A percentile compares a stretch with the other conserved stretches of the same genome.
phyloP scores from a whole-genome alignment of 768 basidiomycete genomes.

The Mycena belliarum region DNA sequence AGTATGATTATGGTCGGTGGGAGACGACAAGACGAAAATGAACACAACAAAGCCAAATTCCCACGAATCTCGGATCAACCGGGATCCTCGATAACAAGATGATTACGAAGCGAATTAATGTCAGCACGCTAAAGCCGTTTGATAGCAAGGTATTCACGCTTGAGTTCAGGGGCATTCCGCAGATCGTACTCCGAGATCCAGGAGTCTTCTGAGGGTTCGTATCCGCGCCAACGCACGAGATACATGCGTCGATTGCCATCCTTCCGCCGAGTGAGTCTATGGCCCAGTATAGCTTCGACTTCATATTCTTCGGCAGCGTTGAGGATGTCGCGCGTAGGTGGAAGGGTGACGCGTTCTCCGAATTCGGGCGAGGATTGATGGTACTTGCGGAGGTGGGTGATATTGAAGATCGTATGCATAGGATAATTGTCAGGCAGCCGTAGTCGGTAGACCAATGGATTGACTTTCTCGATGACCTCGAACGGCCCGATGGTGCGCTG shows the following conservation, averaged over 20 bases:
- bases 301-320: conserved; percentile 20
- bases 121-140: not conserved
- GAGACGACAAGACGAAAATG: no score
- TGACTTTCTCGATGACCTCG: conserved; percentile 17
- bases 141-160: conserved; percentile 13
- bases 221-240: not conserved
- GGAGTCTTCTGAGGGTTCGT: conserved; percentile 24
- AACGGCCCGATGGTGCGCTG: conserved; percentile 6
- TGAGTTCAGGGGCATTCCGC: conserved; percentile 23
- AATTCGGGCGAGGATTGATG: conserved; percentile 13
- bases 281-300: conserved; percentile 20
- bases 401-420: conserved; percentile 27
- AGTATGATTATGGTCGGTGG: no score
- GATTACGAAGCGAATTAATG: not conserved
- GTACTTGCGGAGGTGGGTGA: conserved; percentile 27
- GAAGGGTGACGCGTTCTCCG: conserved; percentile 14
- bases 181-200: conserved; percentile 26
- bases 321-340: conserved; percentile 21
- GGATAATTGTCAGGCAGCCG: conserved; percentile 27
- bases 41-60: no score
- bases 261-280: conserved; percentile 1
- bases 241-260: conserved; percentile 17
- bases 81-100: not conserved
- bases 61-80: not conserved
- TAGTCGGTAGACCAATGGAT: conserved; percentile 25